Conservation (phyloP, 2,329 filamentous ascomycete species). For the Alternaria sp. region DNA sequence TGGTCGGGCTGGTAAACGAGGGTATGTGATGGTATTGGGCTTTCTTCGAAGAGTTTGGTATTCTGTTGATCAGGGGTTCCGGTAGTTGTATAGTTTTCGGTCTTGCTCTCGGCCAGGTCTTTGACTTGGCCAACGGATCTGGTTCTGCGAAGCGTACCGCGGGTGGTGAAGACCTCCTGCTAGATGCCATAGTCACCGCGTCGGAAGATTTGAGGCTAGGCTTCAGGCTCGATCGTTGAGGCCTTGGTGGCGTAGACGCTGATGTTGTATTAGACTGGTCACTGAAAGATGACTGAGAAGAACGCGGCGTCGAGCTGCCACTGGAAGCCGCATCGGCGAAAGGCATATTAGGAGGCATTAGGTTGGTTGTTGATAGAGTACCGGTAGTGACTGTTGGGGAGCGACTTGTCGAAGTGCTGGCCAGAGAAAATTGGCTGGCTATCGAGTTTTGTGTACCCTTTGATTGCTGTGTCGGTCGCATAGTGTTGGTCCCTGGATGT, state of each 20-base stretch:
- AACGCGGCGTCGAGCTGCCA: conserved; percentile 23
- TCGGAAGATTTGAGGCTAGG: conserved; percentile 27
- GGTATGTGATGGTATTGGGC: conserved; percentile 9
- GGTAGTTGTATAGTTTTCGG: conserved; percentile 4
- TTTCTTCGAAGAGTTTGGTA: conserved; percentile 9
- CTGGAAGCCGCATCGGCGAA: conserved; percentile 18
- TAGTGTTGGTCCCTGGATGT: conserved; percentile 17
- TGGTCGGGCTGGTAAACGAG: conserved; percentile 6
- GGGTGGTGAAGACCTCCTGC: conserved; percentile 24
- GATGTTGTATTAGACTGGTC: conserved; percentile 27
- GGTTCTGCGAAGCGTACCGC: conserved; percentile 34
- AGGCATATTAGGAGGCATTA: conserved; percentile 9
- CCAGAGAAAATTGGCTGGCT: conserved; percentile 1
- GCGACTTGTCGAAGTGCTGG: conserved; percentile 10
- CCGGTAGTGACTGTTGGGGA: neutral
- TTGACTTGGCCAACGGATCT: conserved; percentile 15
- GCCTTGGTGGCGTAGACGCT: conserved; percentile 10
- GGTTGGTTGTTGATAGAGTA: neutral
- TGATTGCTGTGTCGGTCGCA: conserved; percentile 24
- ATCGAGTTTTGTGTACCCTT: conserved; percentile 22
- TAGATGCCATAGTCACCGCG: conserved; percentile 14
- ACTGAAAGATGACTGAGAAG: conserved; percentile 22
- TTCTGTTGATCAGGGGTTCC: conserved; percentile 8
- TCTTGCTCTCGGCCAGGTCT: conserved; percentile 2
- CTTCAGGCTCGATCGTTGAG: conserved; percentile 28